Conservation (phyloP, 192 early-diverging fungal genomes). For the Chytriomyces sp. region DNA sequence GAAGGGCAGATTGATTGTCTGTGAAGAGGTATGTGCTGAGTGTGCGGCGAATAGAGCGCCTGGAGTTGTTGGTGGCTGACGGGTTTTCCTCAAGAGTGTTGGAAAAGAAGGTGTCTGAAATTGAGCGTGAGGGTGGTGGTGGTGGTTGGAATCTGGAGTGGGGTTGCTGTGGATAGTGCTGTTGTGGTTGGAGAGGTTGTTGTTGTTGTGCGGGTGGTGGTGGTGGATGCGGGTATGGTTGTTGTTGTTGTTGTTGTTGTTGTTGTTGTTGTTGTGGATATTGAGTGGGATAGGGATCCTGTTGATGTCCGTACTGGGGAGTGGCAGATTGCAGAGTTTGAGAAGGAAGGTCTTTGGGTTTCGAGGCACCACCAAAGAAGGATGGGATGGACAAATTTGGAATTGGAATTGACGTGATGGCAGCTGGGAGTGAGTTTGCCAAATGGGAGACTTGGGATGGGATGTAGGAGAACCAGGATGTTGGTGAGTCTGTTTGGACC, state of each 20-base stretch:
- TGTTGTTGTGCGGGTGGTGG: not conserved
- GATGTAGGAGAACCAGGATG: conserved; percentile 4
- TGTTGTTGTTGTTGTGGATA: not conserved
- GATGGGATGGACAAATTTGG: not conserved
- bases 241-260: not conserved
- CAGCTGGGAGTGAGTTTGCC: not conserved
- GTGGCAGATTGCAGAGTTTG: not conserved
- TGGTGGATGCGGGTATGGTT: not conserved
- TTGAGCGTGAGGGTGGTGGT: too few species aligned
- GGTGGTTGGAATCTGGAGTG: not conserved
- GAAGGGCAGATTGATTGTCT: not conserved
- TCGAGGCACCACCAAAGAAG: not conserved
- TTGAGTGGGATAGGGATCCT: not conserved
- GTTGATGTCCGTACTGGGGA: not conserved
- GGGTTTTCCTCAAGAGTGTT: not conserved
- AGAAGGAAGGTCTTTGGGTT: not conserved
- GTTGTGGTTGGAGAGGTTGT: not conserved
- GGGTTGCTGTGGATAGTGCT: not conserved
- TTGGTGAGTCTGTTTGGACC: not conserved
- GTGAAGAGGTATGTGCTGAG: not conserved
- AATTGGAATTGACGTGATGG: too few species aligned
- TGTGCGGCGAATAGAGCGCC: not conserved
- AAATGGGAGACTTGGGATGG: not conserved
- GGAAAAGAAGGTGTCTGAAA: not conserved
- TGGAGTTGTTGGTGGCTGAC: not conserved